Conservation (phyloP, 169 alveolate genomes). For the Ichthyophthirius multifiliis region DNA sequence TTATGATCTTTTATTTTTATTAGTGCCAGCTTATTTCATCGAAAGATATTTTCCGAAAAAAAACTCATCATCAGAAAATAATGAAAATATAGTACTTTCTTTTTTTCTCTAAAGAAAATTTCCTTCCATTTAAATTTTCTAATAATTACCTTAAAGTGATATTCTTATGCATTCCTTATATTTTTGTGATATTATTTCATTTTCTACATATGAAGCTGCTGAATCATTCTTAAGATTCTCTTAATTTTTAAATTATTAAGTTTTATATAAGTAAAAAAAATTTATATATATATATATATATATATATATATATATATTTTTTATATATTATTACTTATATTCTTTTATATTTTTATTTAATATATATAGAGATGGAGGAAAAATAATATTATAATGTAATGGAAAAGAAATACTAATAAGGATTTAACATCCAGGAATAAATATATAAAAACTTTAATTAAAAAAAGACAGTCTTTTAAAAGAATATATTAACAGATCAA, state of each 20-base stretch:
- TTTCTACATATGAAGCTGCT: neutral
- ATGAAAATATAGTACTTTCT: neutral
- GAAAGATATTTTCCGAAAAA: neutral
- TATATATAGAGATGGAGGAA: neutral
- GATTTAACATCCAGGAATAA: conserved; percentile 11
- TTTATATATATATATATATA: neutral
- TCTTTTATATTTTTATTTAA: neutral
- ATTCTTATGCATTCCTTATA: neutral
- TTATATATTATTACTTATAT: neutral
- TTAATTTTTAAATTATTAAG: neutral
- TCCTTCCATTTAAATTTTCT: neutral
- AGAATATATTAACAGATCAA: neutral
- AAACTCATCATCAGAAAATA: neutral
- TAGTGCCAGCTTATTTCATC: neutral
- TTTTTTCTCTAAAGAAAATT: conserved; percentile 7
- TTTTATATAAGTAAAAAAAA: neutral
- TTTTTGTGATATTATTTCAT: neutral
- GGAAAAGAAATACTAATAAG: conserved; percentile 8
- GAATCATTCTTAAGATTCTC: neutral
- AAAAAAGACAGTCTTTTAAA: neutral
- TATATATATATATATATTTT: neutral
- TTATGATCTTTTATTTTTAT: neutral
- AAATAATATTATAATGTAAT: neutral
- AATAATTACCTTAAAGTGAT: neutral
- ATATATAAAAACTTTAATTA: neutral